Conservation (phyloP, 441 rosid genomes). For the Bruguiera hainesii region DNA sequence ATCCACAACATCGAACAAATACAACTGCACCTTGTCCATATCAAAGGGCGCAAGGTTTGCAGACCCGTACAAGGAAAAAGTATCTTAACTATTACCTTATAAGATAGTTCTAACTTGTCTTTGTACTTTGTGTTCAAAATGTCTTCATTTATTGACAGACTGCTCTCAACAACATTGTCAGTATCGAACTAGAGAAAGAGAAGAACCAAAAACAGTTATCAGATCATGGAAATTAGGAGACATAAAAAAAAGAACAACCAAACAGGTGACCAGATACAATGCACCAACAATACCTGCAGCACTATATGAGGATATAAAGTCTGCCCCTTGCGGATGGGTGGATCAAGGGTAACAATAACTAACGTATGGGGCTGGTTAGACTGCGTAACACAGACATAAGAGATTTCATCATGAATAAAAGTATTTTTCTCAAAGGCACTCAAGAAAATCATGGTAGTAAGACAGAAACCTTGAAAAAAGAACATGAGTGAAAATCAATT, state of each 20-base stretch:
- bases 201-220: conserved; percentile 1
- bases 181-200: conserved; percentile 67
- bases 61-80: no score
- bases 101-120: conserved; percentile 73
- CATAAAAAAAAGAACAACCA: background rate
- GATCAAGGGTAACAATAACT: conserved; percentile 89
- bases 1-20: no score
- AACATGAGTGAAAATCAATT: background rate
- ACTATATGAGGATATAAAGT: conserved; percentile 95
- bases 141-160: conserved; percentile 66
- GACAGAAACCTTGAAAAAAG: background rate
- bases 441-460: background rate
- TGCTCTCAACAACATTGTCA: conserved; percentile 56
- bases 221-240: background rate
- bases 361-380: conserved; percentile 93
- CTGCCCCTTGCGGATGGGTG: conserved; percentile 96
- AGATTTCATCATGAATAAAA: conserved; percentile 8
- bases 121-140: conserved; percentile 80
- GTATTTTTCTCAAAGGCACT: background rate
- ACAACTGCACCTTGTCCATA: no score
- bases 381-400: conserved; percentile 36
- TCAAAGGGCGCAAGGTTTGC: background rate
- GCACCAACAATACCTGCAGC: conserved; percentile 59
- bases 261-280: conserved; percentile 6
- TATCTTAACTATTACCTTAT: conserved; percentile 52